Conservation (phyloP, 495 filamentous ascomycete species). For the Thermothielavioides terrestris region DNA sequence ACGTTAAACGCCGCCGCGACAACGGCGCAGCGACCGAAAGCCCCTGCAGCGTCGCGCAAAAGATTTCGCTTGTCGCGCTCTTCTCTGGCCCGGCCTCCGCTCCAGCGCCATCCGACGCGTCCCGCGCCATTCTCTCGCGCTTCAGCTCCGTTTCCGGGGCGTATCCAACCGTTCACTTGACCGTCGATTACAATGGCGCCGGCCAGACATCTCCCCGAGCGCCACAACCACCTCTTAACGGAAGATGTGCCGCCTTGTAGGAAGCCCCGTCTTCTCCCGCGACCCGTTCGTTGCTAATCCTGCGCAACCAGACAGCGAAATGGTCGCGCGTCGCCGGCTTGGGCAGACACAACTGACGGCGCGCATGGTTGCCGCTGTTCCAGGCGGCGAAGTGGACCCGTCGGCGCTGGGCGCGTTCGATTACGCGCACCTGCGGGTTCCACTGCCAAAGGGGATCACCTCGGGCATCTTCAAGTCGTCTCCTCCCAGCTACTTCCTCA, state of each 20-base stretch:
- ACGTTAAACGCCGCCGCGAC: no score
- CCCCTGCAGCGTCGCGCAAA: slow-evolving; percentile 24
- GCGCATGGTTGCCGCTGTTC: slow-evolving; percentile 59
- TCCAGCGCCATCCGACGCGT: not conserved
- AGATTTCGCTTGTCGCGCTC: slow-evolving; percentile 22
- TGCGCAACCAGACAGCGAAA: slow-evolving; percentile 59
- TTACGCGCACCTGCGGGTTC: slow-evolving; percentile 89
- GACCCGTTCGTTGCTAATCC: slow-evolving; percentile 27
- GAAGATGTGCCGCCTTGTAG: slow-evolving; percentile 61
- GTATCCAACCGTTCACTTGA: not conserved
- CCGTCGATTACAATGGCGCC: slow-evolving; percentile 40
- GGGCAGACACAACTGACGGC: slow-evolving; percentile 85
- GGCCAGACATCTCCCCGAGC: slow-evolving; percentile 56
- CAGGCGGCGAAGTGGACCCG: slow-evolving; percentile 57
- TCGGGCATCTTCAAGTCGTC: slow-evolving; percentile 85
- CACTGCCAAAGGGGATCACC: slow-evolving; percentile 76
- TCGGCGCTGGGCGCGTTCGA: slow-evolving; percentile 76
- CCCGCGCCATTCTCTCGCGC: not conserved
- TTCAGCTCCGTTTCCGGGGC: not conserved
- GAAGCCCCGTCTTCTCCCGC: slow-evolving; percentile 7
- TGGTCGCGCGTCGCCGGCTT: slow-evolving; percentile 75
- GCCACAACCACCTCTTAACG: slow-evolving; percentile 67
- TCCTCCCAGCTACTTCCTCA: slow-evolving; percentile 90
- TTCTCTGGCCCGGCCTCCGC: no score
- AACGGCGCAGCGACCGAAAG: not conserved